Evolutionary conservation across 768 basidiomycete species (phyloP).

Genomic region (Scleroderma citrinum): DNA sequence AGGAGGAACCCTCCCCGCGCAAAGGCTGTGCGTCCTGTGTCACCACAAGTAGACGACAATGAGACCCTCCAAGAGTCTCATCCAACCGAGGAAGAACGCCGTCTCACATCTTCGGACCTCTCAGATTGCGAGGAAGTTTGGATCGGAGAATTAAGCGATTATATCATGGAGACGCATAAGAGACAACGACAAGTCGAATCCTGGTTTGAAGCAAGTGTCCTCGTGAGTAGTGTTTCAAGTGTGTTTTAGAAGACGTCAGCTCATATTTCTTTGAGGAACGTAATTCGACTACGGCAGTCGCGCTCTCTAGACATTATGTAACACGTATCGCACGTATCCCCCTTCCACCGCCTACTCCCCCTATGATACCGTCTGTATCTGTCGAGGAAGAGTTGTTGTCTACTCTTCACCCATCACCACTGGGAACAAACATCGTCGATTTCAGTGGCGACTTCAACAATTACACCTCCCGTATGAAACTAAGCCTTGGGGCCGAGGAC

Average conservation of each 20-base stretch:
- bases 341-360: slow-evolving; percentile 35
- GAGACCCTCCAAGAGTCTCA: slow-evolving; percentile 16
- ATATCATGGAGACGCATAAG: slow-evolving; percentile 65
- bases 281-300: slow-evolving; percentile 53
- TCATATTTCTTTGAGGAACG: slow-evolving; percentile 49
- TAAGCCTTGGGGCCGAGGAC: slow-evolving; percentile 41
- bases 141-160: slow-evolving; percentile 62
- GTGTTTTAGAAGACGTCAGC: not conserved
- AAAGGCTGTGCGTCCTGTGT: slow-evolving; percentile 29
- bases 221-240: slow-evolving; percentile 38
- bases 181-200: slow-evolving; percentile 67
- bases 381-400: slow-evolving; percentile 32
- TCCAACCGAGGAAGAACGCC: slow-evolving; percentile 36
- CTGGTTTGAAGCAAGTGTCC: slow-evolving; percentile 63
- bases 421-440: slow-evolving; percentile 26
- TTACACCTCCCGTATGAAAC: slow-evolving; percentile 18
- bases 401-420: slow-evolving; percentile 34
- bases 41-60: slow-evolving; percentile 22
- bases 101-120: slow-evolving; percentile 65
- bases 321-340: slow-evolving; percentile 43
- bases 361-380: slow-evolving; percentile 23
- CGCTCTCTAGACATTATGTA: slow-evolving; percentile 30
- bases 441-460: slow-evolving; percentile 19
- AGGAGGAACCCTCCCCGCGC: slow-evolving; percentile 39
- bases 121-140: slow-evolving; percentile 79